These are phyloP conservation scores for Vitis amurensis DNA, from an alignment of 164 flowering plant species.

Conservation along the genomic window DNA sequence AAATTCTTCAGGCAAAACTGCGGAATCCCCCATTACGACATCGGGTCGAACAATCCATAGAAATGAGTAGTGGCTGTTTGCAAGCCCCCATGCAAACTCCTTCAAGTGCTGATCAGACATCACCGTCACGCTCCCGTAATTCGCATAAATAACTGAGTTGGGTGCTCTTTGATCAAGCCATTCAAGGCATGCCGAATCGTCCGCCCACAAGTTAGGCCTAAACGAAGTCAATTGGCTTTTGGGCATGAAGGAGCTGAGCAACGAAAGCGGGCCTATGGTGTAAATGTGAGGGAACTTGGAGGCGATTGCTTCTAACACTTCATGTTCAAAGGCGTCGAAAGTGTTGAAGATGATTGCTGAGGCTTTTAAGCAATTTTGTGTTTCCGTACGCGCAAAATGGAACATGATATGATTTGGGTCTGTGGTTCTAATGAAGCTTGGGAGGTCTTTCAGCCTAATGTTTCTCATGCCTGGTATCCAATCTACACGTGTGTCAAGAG, in stretches of 20 bases:
- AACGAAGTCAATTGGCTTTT: conserved; percentile 10
- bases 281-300: conserved; percentile 23
- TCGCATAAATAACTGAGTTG: conserved; percentile 34
- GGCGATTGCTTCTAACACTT: conserved; percentile 28
- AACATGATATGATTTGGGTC: background rate
- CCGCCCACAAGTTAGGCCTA: conserved; percentile 34
- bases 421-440: background rate
- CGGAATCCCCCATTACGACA: conserved; percentile 28
- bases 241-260: conserved; percentile 2
- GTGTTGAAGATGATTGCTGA: conserved; percentile 27
- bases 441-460: conserved; percentile 9
- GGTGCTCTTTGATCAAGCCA: conserved; percentile 33
- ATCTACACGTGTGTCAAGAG: background rate
- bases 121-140: conserved; percentile 32
- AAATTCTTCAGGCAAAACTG: conserved; percentile 24
- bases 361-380: conserved; percentile 2
- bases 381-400: background rate
- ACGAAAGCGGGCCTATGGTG: conserved; percentile 30
- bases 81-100: conserved; percentile 49
- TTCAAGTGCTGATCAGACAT: conserved; percentile 25
- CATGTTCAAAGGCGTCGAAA: conserved; percentile 35
- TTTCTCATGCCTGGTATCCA: conserved; percentile 16
- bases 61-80: conserved; percentile 29
- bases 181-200: conserved; percentile 24
- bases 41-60: conserved; percentile 45